Evolutionary conservation across 2,329 filamentous ascomycete species (phyloP), one percentile per base, ranked within the genome.

Genomic region (Exserohilum turcica): DNA sequence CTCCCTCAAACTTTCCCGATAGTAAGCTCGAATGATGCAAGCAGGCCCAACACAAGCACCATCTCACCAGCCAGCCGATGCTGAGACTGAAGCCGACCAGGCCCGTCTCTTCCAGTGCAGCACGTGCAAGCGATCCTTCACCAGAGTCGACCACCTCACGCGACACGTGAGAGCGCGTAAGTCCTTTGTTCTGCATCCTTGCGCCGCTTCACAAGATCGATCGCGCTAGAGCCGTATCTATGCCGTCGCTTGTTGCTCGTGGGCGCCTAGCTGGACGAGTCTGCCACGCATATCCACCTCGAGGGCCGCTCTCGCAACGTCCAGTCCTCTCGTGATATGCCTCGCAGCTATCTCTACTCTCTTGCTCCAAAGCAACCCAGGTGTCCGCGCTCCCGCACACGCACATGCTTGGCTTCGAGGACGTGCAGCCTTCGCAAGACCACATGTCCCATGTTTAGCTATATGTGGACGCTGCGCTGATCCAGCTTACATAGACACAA

Each of bases 111-210:
- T 80, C 61, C 78, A 80, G 61, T 83, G 81, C 60, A 79, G 79
- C 54, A 79, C 79, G 46, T 84, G 81, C 65, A 76, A 77, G 54
- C 80, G 79, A 43, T 78, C 74, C 47, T 84, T 83, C 66, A 79
- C 78, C 9, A 75, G 81, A 24, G 76, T 80, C 4, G 81, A 84
- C 64, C 80, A 83, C 66, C 72, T 84, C 19, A 78, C 77, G 46
- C 77, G 81, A 40, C 81, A 83, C 70, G 79, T 82, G 36, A 77
- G 81, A 57, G 79, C 80, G 56, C 80, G 75, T 77, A 61, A 51
- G 68, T 66, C 64, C 40, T 35, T 29, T 38, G 43, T 36, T 43
- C 45, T 10, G 15, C 18, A 5, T 19, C 7, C 18, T 8, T 15
- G 15, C 9, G 24, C 7, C 6, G 16, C n/a, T n/a, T 21, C 24